These are phyloP conservation scores for Apiospora saccharicola DNA, from an alignment of 2,329 filamentous ascomycete genomes.

Conservation along the genomic window DNA sequence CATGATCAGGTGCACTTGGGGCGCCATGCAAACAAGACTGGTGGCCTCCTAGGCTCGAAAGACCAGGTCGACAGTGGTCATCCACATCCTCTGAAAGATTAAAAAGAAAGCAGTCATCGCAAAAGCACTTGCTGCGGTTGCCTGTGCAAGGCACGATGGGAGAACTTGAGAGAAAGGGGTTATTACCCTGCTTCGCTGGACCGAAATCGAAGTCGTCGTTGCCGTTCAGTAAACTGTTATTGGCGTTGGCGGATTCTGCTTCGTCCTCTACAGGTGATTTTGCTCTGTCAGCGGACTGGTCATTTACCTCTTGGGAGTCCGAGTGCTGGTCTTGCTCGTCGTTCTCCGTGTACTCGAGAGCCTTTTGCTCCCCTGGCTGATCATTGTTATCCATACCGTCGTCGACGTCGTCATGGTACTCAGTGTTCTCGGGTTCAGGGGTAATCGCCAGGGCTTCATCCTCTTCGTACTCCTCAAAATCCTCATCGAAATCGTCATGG, in stretches of 20 bases:
- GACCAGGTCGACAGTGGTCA: background rate
- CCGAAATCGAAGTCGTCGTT: conserved; percentile 36
- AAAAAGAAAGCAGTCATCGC: background rate
- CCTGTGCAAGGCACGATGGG: conserved; percentile 24
- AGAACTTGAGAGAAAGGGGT: conserved; percentile 24
- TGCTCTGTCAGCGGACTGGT: background rate
- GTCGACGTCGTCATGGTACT: conserved; percentile 14
- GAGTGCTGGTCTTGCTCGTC: conserved; percentile 6
- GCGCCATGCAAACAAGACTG: conserved; percentile 8
- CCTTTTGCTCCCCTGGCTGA: conserved; percentile 22
- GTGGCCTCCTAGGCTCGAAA: background rate
- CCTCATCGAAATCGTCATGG: conserved; percentile 15
- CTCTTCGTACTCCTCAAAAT: conserved; percentile 9
- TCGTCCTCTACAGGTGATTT: background rate
- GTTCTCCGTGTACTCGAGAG: background rate
- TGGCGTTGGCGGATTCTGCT: conserved; percentile 24
- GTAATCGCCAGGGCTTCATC: conserved; percentile 4
- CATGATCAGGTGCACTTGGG: background rate
- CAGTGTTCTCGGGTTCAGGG: conserved; percentile 15
- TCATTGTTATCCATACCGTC: conserved; percentile 23
- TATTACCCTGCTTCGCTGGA: conserved; percentile 40
- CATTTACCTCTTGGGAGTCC: background rate
- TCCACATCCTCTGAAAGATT: background rate
- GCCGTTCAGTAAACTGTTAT: conserved; percentile 23
- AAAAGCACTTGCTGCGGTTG: conserved; percentile 12